Conservation (phyloP, 768 basidiomycete species). For the Boletales sp. region DNA sequence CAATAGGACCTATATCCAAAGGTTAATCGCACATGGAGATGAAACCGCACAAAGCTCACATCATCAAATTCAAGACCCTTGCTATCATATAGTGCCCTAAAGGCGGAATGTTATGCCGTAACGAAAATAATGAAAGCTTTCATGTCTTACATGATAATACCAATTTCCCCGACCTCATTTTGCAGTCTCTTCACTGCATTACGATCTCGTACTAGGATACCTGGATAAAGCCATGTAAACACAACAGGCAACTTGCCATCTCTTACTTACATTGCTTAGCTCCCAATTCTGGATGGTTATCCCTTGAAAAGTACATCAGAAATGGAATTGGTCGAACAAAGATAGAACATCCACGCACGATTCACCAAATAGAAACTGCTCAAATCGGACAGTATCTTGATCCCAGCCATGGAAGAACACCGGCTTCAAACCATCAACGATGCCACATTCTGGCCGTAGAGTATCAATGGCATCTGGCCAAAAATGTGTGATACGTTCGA, state of each 20-base stretch:
- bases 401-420: slow-evolving; percentile 54
- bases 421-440: slow-evolving; percentile 52
- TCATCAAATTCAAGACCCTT: slow-evolving; percentile 29
- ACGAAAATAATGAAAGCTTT: neutral
- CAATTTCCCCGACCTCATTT: slow-evolving; percentile 53
- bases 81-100: slow-evolving; percentile 32
- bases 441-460: slow-evolving; percentile 52
- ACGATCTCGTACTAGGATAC: slow-evolving; percentile 67
- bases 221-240: slow-evolving; percentile 29
- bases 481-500: slow-evolving; percentile 56
- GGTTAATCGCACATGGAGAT: neutral
- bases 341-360: slow-evolving; percentile 31
- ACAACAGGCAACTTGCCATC: neutral
- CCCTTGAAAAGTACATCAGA: slow-evolving; percentile 31
- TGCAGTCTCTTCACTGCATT: slow-evolving; percentile 45
- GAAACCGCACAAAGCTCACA: neutral
- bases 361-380: slow-evolving; percentile 55
- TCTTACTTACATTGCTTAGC: slow-evolving; percentile 56
- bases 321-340: neutral
- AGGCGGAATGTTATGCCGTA: neutral
- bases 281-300: slow-evolving; percentile 53
- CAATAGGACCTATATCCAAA: slow-evolving; percentile 51
- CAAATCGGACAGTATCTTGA: slow-evolving; percentile 39
- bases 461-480: slow-evolving; percentile 66
- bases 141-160: slow-evolving; percentile 50